Conservation (phyloP, 371 early-diverging fungal genomes). For the Syncephalastrum racemosum region DNA sequence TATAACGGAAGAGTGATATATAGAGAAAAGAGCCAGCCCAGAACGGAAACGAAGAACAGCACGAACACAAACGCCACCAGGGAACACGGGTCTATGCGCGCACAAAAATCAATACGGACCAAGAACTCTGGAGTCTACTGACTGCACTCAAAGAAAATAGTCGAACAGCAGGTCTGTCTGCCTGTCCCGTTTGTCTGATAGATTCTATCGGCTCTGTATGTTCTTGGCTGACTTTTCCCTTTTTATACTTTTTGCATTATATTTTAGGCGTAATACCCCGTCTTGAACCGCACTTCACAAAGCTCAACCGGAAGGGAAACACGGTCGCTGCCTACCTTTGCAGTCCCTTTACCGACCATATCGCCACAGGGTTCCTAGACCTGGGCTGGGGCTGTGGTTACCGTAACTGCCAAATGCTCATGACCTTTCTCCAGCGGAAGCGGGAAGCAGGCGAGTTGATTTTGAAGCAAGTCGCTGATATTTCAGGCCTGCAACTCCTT, state of each 20-base stretch:
- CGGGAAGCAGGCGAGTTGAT: constrained; percentile 3
- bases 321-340: constrained; percentile 31
- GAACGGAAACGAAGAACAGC: no score
- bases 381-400: constrained; percentile 72
- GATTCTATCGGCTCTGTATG: not conserved
- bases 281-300: constrained; percentile 38
- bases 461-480: constrained; percentile 29
- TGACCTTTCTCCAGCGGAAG: constrained; percentile 42
- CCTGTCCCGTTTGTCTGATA: not conserved
- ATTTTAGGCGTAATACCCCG: constrained; percentile 43
- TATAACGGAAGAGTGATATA: no score
- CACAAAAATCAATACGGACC: constrained; percentile 23
- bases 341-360: constrained; percentile 27
- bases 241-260: constrained; percentile 3
- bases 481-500: constrained; percentile 48
- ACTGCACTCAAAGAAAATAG: constrained; percentile 27
- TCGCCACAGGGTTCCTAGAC: constrained; percentile 36
- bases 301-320: constrained; percentile 22
- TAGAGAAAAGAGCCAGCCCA: no score
- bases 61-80: no score
- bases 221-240: constrained; percentile 1
- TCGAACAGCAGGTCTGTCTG: constrained; percentile 33
- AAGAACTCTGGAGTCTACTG: constrained; percentile 29
- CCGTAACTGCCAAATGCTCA: constrained; percentile 63
- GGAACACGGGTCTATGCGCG: constrained; percentile 17